Evolutionary conservation across 805 yeast species (phyloP).

Genomic region (Ogataea degrootiae): DNA sequence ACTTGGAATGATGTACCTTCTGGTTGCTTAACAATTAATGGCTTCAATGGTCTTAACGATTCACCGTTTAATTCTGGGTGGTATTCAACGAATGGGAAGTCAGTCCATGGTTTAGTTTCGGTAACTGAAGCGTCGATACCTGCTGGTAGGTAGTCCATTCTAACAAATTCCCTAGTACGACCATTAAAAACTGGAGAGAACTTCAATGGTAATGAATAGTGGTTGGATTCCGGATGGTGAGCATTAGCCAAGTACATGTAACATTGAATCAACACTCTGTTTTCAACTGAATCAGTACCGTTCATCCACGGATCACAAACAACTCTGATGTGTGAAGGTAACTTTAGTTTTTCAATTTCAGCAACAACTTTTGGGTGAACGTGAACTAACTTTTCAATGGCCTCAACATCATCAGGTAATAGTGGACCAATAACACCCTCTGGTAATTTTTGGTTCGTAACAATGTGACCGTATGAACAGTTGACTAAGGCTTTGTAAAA

Average conservation of each 20-base stretch:
- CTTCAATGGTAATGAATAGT: conserved; percentile 68
- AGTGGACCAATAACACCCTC: conserved; percentile 68
- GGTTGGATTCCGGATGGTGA: conserved; percentile 66
- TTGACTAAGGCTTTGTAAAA: conserved; percentile 73
- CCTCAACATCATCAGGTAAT: conserved; percentile 58
- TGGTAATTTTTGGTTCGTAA: conserved; percentile 51
- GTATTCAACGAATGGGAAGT: conserved; percentile 61
- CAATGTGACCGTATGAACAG: conserved; percentile 55
- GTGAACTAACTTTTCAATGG: conserved; percentile 46
- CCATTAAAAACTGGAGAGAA: conserved; percentile 72
- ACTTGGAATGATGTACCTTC: conserved; percentile 72
- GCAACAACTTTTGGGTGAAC: conserved; percentile 55
- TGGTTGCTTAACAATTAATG: conserved; percentile 66
- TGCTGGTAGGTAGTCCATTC: conserved; percentile 71
- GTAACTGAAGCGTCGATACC: conserved; percentile 57
- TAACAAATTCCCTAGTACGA: conserved; percentile 52
- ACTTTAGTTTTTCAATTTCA: conserved; percentile 61
- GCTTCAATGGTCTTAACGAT: conserved; percentile 55
- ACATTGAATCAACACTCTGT: conserved; percentile 62
- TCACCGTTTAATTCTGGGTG: conserved; percentile 66
- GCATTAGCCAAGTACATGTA: conserved; percentile 69
- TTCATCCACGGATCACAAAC: conserved; percentile 83
- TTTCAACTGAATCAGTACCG: conserved; percentile 63
- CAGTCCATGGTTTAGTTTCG: conserved; percentile 58
- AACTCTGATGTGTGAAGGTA: conserved; percentile 51